phyloP scores from a whole-genome alignment of 768 basidiomycete genomes.

The Amanita jacksonii region DNA sequence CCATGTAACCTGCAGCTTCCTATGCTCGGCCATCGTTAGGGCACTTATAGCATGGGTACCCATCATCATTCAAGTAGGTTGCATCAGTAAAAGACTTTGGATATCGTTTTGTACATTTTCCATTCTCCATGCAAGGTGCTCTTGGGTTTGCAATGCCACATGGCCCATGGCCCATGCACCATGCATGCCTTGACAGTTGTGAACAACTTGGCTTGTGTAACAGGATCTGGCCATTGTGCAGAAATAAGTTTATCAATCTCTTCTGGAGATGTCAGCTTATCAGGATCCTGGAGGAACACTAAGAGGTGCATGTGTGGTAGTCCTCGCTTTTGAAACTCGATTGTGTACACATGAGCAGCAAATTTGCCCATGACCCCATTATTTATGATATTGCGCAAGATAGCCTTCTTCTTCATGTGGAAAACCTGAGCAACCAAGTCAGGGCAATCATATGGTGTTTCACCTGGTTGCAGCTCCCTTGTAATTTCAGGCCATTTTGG shows the following conservation, averaged over 20 bases:
- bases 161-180: slow-evolving; percentile 26
- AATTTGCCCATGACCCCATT: slow-evolving; percentile 30
- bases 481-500: slow-evolving; percentile 32
- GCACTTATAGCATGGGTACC: slow-evolving; percentile 18
- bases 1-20: slow-evolving; percentile 12
- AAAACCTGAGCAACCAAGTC: slow-evolving; percentile 41
- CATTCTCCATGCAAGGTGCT: slow-evolving; percentile 30
- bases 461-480: slow-evolving; percentile 26
- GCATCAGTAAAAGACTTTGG: slow-evolving; percentile 19
- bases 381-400: slow-evolving; percentile 25
- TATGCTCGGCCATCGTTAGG: slow-evolving; percentile 21
- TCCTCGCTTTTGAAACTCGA: slow-evolving; percentile 50
- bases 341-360: slow-evolving; percentile 38
- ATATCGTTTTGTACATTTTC: slow-evolving; percentile 23
- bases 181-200: slow-evolving; percentile 20
- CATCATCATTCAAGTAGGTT: slow-evolving; percentile 13
- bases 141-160: slow-evolving; percentile 25
- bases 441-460: slow-evolving; percentile 31
- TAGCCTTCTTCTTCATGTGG: slow-evolving; percentile 26
- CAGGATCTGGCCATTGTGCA: slow-evolving; percentile 28
- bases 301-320: slow-evolving; percentile 47
- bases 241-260: slow-evolving; percentile 12
- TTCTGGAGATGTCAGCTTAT: slow-evolving; percentile 23
- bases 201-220: slow-evolving; percentile 24
- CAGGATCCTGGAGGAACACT: slow-evolving; percentile 25